Evolutionary conservation across 2,329 filamentous ascomycete species (phyloP).

Genomic region (Trichoderma afroharzianum): DNA sequence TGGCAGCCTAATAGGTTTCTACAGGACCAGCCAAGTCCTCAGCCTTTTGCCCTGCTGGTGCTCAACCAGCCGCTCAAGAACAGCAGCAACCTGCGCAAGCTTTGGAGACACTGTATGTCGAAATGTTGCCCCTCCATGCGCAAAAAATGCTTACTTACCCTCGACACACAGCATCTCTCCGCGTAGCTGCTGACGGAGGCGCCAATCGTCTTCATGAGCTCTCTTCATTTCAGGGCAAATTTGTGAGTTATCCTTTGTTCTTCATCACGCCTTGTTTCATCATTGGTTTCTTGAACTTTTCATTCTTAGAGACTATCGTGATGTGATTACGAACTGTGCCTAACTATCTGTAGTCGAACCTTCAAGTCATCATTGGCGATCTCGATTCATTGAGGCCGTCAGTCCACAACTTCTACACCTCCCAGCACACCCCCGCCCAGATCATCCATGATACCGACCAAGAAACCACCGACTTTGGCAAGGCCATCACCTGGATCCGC

Average conservation of each 20-base stretch:
- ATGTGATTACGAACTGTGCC: background rate
- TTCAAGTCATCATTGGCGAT: constrained; percentile 80
- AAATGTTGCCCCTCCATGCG: background rate
- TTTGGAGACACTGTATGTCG: constrained; percentile 47
- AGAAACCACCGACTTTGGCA: constrained; percentile 86
- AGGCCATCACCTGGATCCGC: constrained; percentile 65
- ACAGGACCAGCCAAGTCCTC: constrained; percentile 30
- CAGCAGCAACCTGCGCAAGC: constrained; percentile 43
- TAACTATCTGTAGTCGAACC: constrained; percentile 44
- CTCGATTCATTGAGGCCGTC: constrained; percentile 73
- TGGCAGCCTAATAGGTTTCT: constrained; percentile 40
- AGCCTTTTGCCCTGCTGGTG: constrained; percentile 45
- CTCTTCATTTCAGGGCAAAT: constrained; percentile 40
- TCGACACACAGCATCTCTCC: constrained; percentile 52
- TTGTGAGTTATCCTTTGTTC: constrained; percentile 30
- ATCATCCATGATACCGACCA: constrained; percentile 75
- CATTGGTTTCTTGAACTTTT: background rate
- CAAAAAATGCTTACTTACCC: constrained; percentile 6
- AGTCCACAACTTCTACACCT: constrained; percentile 63
- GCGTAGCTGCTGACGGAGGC: constrained; percentile 85
- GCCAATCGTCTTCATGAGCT: constrained; percentile 68
- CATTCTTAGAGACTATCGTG: background rate
- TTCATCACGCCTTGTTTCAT: background rate
- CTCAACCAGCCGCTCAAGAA: constrained; percentile 51
- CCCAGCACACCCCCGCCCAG: constrained; percentile 45